phyloP scores from a whole-genome alignment of 78 protist species.

The Isochrysis galbana region DNA sequence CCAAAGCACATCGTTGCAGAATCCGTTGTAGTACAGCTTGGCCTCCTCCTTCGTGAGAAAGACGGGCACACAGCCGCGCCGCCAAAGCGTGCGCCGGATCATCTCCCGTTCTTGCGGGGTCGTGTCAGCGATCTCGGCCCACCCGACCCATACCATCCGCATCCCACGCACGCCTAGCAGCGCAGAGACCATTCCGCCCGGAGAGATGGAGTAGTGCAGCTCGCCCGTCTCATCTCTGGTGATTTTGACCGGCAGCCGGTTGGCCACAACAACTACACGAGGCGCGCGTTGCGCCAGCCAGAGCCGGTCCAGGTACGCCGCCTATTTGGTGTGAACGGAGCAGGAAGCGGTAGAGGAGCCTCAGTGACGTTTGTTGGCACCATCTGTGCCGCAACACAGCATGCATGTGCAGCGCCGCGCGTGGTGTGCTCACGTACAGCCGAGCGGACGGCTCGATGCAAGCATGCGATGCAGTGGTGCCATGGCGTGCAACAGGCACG shows the following conservation, averaged over 20 bases:
- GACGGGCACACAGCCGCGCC: conserved; percentile 71
- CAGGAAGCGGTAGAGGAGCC: too few species aligned
- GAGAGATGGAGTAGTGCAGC: not conserved
- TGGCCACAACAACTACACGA: conserved; percentile 27
- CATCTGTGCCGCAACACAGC: too few species aligned
- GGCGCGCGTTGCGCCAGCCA: not conserved
- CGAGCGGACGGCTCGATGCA: too few species aligned
- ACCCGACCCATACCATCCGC: conserved; percentile 25
- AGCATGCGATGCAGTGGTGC: too few species aligned
- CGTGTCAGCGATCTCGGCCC: not conserved
- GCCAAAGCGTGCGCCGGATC: not conserved
- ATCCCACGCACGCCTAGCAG: not conserved
- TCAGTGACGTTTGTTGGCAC: too few species aligned
- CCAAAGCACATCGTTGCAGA: conserved; percentile 80
- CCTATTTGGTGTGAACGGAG: too few species aligned
- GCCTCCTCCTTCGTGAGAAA: conserved; percentile 51
- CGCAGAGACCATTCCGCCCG: conserved; percentile 38
- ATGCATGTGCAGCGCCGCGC: too few species aligned
- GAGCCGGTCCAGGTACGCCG: not conserved
- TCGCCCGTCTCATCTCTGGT: not conserved
- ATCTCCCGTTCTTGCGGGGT: not conserved
- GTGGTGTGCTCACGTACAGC: not conserved
- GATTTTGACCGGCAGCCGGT: conserved; percentile 10
- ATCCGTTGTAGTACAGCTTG: conserved; percentile 68
- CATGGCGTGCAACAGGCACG: too few species aligned